Evolutionary conservation across 2,329 filamentous ascomycete species (phyloP).

Genomic region (Pseudogymnoascus sp.): DNA sequence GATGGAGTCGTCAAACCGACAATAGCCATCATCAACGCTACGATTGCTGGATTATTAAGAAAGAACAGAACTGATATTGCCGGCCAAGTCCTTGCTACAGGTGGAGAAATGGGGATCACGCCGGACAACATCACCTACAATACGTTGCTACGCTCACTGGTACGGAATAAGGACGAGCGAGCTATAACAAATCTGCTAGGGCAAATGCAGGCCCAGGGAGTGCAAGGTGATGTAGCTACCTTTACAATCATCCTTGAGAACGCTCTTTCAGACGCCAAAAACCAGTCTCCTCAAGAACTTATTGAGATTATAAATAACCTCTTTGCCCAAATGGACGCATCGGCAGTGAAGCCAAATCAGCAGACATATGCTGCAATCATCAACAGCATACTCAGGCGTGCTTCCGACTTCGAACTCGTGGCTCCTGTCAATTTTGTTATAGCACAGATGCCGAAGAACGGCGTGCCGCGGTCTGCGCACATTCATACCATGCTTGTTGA

Average conservation of each 20-base stretch:
- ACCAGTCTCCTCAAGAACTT: slow-evolving; percentile 43
- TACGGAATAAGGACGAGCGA: slow-evolving; percentile 42
- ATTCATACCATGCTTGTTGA: slow-evolving; percentile 71
- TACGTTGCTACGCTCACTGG: slow-evolving; percentile 55
- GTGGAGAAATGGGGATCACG: slow-evolving; percentile 36
- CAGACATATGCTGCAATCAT: slow-evolving; percentile 66
- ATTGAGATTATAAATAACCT: slow-evolving; percentile 44
- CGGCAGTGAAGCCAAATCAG: slow-evolving; percentile 52
- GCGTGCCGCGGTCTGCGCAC: slow-evolving; percentile 50
- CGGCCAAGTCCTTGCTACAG: slow-evolving; percentile 46
- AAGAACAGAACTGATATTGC: slow-evolving; percentile 43
- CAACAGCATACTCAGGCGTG: slow-evolving; percentile 49
- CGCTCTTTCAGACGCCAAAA: slow-evolving; percentile 39
- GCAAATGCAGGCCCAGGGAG: slow-evolving; percentile 49
- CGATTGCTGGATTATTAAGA: slow-evolving; percentile 55
- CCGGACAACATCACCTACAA: slow-evolving; percentile 54
- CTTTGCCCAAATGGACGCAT: slow-evolving; percentile 50
- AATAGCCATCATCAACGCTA: slow-evolving; percentile 63
- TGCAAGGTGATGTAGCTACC: slow-evolving; percentile 60
- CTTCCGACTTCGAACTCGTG: slow-evolving; percentile 33
- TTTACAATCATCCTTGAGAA: slow-evolving; percentile 67
- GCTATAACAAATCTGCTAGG: slow-evolving; percentile 48
- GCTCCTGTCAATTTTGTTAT: slow-evolving; percentile 54
- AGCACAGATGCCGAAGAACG: slow-evolving; percentile 50
- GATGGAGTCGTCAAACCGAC: slow-evolving; percentile 48